phyloP scores from a whole-genome alignment of 495 filamentous ascomycete genomes.

The Daldinia caldariorum region DNA sequence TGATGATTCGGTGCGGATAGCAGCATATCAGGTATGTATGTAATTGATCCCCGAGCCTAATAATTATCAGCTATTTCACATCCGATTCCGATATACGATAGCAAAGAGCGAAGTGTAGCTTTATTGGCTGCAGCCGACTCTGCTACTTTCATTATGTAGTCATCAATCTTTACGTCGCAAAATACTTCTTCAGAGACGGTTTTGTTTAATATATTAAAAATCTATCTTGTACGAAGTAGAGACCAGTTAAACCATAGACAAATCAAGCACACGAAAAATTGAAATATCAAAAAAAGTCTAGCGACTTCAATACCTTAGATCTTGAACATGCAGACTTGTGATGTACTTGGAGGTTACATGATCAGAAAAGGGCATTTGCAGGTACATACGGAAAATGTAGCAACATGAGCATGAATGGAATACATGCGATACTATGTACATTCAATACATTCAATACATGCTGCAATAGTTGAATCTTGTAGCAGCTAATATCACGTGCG shows the following conservation, averaged over 20 bases:
- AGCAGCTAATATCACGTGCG: slow-evolving; percentile 7
- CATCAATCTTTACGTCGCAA: not conserved
- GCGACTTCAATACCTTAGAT: not conserved
- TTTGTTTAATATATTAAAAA: not conserved
- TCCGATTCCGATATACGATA: slow-evolving; percentile 4
- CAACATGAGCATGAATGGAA: not conserved
- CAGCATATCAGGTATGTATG: slow-evolving; percentile 15
- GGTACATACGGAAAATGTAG: slow-evolving; percentile 12
- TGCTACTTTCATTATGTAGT: not conserved
- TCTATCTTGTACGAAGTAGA: not conserved
- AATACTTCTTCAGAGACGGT: no score
- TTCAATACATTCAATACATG: slow-evolving; percentile 11
- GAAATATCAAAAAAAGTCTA: not conserved
- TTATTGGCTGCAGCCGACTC: not conserved
- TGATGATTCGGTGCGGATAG: slow-evolving; percentile 24
- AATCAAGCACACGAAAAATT: no score
- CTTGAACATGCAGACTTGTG: not conserved
- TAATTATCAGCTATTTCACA: not conserved
- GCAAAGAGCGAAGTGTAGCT: not conserved
- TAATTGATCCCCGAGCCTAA: not conserved
- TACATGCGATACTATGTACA: slow-evolving; percentile 20
- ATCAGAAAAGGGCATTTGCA: not conserved
- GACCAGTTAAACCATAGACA: not conserved
- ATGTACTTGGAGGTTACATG: not conserved
- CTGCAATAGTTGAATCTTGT: slow-evolving; percentile 3